Percentiles rank a stretch among this genome's conserved stretches.
Evolutionary conservation across 2,329 filamentous ascomycete species (phyloP).

Genomic region (Ceratocystis smalleyi): DNA sequence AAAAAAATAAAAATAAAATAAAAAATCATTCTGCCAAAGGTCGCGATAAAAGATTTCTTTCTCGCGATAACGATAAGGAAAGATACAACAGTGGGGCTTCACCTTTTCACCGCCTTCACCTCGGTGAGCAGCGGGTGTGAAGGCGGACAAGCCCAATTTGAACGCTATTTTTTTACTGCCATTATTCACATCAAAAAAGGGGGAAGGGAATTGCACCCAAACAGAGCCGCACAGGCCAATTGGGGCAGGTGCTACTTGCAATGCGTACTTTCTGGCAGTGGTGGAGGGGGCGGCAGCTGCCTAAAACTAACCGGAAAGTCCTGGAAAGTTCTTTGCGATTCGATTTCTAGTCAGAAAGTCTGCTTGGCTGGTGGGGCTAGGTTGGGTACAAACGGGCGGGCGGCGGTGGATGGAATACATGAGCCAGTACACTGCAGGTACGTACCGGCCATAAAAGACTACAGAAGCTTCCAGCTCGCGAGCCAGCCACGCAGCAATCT

Average conservation of each 20-base stretch:
- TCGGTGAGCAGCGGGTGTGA: conserved; percentile 6
- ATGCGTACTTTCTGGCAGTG: background rate
- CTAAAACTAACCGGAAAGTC: background rate
- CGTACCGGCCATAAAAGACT: too few species aligned
- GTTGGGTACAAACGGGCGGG: conserved; percentile 12
- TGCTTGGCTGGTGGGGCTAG: conserved; percentile 8
- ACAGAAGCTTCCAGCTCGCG: too few species aligned
- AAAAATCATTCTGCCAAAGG: conserved; percentile 11
- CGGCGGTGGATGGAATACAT: background rate
- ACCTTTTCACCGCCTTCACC: background rate
- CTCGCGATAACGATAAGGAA: conserved; percentile 15
- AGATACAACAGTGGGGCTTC: conserved; percentile 5
- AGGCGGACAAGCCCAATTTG: background rate
- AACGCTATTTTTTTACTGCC: background rate
- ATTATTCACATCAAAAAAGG: background rate
- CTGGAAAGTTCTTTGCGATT: conserved; percentile 16
- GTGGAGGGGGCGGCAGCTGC: background rate
- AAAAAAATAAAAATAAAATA: conserved; percentile 7
- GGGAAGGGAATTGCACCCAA: background rate
- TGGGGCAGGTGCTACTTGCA: background rate
- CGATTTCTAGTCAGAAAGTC: conserved; percentile 11
- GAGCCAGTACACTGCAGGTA: background rate
- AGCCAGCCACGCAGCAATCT: background rate
- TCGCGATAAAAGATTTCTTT: conserved; percentile 17
- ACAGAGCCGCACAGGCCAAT: background rate